Conservation (phyloP, 2,329 filamentous ascomycete genomes). For the Ophiostoma sp. region DNA sequence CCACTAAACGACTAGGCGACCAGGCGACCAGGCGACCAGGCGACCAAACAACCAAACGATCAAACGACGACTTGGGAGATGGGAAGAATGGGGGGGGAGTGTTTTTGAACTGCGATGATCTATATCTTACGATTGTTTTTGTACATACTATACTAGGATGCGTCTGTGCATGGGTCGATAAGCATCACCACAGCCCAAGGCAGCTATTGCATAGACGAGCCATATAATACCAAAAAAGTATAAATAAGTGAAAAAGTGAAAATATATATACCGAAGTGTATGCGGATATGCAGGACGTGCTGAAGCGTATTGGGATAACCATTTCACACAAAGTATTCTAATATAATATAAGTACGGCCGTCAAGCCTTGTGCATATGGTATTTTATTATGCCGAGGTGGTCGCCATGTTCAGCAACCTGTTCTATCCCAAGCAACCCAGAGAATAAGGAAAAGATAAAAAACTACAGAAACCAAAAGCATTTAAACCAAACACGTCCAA, state of each 20-base stretch:
- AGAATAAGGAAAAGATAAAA: neutral
- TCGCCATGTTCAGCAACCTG: neutral
- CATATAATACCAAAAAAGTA: slow-evolving; percentile 6
- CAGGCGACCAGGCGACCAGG: neutral
- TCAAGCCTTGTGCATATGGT: neutral
- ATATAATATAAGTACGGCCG: neutral
- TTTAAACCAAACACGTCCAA: neutral
- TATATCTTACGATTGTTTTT: slow-evolving; percentile 15
- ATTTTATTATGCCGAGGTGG: neutral
- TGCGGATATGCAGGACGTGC: too few species aligned
- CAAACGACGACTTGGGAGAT: neutral
- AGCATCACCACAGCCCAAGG: neutral
- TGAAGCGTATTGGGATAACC: neutral
- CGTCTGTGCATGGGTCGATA: neutral
- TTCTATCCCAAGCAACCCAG: neutral
- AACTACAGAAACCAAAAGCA: neutral
- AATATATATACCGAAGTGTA: neutral
- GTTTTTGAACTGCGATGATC: slow-evolving; percentile 8
- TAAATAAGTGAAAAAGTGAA: neutral
- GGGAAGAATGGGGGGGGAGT: neutral
- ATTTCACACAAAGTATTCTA: neutral
- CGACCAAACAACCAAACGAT: too few species aligned
- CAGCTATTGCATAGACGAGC: slow-evolving; percentile 7
- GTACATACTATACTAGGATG: slow-evolving; percentile 18
- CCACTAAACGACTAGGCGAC: slow-evolving; percentile 41